Base-by-base conservation (phyloP, 2,329 filamentous ascomycete genomes). In the Trichoderma brevicompactum region DNA sequence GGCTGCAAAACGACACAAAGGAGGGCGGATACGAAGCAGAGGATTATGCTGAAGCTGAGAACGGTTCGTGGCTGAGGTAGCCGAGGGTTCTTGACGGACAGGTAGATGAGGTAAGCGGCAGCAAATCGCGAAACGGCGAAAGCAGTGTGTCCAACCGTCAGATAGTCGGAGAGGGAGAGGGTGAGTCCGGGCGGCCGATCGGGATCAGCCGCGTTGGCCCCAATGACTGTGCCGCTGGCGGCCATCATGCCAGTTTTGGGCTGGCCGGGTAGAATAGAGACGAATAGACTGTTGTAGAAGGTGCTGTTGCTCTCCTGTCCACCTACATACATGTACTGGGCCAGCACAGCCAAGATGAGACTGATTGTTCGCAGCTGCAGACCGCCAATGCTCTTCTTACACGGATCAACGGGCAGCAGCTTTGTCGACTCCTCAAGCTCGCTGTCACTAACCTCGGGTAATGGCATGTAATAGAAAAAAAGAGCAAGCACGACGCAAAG, bases 281-380 rank as follows among this genome's bases (percentile, higher is more conserved):
- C 73, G 58, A 88, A 71, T 10, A 88, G 75, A n/a, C 75, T 73
- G 15, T 81, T 76, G 72, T 90, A 88, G 74, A 83, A 89, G 70
- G 88, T 83, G 68, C 82, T 85, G 77, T 86, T 83, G 72, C 80
- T 82, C 71, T 89, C 88, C 72, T 96, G 92, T 0, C 88, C 86
- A 7, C 89, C 91, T 1, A 91, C 88, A 72, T 96, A 96, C 38
- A 86, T 85, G 79, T 92, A 96, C 72, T 96, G 92, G 0, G 91
- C 87, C 41, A 89, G 76, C 0, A 93, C 87, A 0, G 90, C 92
- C 66, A 94, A 83, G 66, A 87, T 85, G 8, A 96, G 81, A 40
- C 79, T 82, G 72, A 82, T 78, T 0, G 83, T 86, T 28, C 84
- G 82, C 32, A 86, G 77, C 69, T 86, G 81, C 5, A 87, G 70